A percentile compares a stretch with the other conserved stretches of the same genome.
Evolutionary conservation across 1,284 basidiomycete genomes (phyloP).

Genomic region (Boletus hoseneyae): DNA sequence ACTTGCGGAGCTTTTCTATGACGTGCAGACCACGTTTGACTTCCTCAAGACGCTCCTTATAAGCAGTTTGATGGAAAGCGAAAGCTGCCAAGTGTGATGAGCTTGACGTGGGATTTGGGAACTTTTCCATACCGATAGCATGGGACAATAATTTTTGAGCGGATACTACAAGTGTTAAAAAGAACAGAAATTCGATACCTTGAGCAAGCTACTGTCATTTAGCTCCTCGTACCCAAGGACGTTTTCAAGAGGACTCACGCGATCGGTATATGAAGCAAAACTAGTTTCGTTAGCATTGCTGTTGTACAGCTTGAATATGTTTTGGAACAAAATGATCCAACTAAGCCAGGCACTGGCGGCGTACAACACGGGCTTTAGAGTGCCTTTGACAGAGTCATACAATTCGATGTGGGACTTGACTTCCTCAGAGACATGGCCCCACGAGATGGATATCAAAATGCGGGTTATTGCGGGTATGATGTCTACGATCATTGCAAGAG

Average conservation of each 20-base stretch:
- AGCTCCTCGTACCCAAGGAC: not conserved
- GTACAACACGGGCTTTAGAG: constrained; percentile 65
- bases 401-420: constrained; percentile 64
- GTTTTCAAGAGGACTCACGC: constrained; percentile 14
- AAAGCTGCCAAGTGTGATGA: constrained; percentile 43
- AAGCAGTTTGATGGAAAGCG: constrained; percentile 74
- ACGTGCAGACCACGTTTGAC: constrained; percentile 54
- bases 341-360: constrained; percentile 63
- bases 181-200: constrained; percentile 67
- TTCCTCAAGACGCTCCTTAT: constrained; percentile 64
- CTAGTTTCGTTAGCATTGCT: constrained; percentile 39
- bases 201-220: constrained; percentile 42
- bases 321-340: constrained; percentile 66
- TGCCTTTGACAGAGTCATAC: constrained; percentile 66
- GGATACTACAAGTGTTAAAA: constrained; percentile 58
- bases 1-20: constrained; percentile 68
- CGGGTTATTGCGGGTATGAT: constrained; percentile 55
- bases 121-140: constrained; percentile 41
- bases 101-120: not conserved
- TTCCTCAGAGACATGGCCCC: constrained; percentile 72
- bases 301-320: constrained; percentile 58
- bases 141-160: constrained; percentile 64
- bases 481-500: constrained; percentile 66
- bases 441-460: constrained; percentile 51
- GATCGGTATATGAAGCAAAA: constrained; percentile 53